Conservation (phyloP, 2,329 filamentous ascomycete genomes). For the Penicillium sp. region DNA sequence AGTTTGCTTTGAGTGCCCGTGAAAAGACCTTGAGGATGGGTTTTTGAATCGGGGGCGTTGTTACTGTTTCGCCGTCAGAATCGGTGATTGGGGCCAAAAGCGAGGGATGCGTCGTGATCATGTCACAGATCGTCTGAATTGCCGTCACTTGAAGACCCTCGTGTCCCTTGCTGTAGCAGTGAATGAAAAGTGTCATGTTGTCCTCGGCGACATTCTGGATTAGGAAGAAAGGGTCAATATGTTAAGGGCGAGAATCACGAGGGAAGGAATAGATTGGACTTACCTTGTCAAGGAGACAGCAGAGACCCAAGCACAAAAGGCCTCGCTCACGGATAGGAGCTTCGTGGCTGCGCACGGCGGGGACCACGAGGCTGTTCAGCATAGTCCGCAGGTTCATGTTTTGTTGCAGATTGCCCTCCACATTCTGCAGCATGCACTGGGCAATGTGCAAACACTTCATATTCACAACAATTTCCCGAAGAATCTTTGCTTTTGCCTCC, state of each 20-base stretch:
- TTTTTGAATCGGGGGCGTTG: conserved; percentile 46
- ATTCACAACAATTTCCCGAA: conserved; percentile 91
- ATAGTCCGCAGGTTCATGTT: conserved; percentile 93
- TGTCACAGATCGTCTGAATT: conserved; percentile 86
- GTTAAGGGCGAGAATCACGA: background rate
- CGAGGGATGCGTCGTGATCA: conserved; percentile 80
- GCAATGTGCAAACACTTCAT: conserved; percentile 98
- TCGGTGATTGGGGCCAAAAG: conserved; percentile 57
- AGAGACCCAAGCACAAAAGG: conserved; percentile 81
- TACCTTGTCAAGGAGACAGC: conserved; percentile 79
- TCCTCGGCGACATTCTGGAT: conserved; percentile 72
- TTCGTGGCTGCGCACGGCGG: conserved; percentile 88
- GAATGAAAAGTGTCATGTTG: conserved; percentile 87
- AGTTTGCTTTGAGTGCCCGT: conserved; percentile 68
- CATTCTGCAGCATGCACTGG: conserved; percentile 94
- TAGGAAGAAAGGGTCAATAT: conserved; percentile 9
- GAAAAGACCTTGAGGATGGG: conserved; percentile 79
- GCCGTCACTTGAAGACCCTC: conserved; percentile 83
- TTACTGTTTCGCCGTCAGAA: conserved; percentile 45
- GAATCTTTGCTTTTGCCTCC: conserved; percentile 59
- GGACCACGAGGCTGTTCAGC: conserved; percentile 94
- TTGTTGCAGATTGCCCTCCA: conserved; percentile 77
- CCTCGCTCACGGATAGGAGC: conserved; percentile 87
- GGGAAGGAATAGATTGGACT: conserved; percentile 11
- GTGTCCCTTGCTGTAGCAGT: conserved; percentile 92